phyloP scores from a whole-genome alignment of 225 moss, liverwort and hornwort species.

The Takakia lepidozioides region DNA sequence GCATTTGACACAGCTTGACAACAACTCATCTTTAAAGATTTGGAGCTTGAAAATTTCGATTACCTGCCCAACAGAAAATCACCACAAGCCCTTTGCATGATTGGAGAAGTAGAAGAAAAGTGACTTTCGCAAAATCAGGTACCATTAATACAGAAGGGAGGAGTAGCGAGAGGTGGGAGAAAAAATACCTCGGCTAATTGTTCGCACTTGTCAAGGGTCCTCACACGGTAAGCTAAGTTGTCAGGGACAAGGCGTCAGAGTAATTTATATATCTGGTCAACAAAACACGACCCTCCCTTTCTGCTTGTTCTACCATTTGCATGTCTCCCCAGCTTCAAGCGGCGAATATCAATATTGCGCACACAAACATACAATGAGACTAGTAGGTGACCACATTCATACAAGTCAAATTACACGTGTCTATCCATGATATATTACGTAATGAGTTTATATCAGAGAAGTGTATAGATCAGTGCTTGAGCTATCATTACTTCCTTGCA shows the following conservation, averaged over 20 bases:
- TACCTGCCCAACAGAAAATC: slow-evolving; percentile 23
- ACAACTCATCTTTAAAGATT: slow-evolving; percentile 65
- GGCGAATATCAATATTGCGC: too few relatives aligned
- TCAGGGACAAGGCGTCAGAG: slow-evolving; percentile 72
- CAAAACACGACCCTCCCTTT: slow-evolving; percentile 70
- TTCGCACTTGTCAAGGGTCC: slow-evolving; percentile 73
- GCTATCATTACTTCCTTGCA: too few relatives aligned
- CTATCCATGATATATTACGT: too few relatives aligned
- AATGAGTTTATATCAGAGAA: too few relatives aligned
- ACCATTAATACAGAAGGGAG: background rate
- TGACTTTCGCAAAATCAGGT: background rate
- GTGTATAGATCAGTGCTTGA: too few relatives aligned
- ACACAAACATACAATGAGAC: too few relatives aligned
- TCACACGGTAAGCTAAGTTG: slow-evolving; percentile 72
- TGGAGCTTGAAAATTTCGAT: slow-evolving; percentile 62
- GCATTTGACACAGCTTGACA: slow-evolving; percentile 96
- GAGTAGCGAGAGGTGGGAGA: background rate
- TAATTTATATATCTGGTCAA: slow-evolving; percentile 80
- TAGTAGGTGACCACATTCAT: too few relatives aligned
- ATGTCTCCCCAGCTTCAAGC: slow-evolving; percentile 23
- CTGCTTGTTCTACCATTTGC: slow-evolving; percentile 81
- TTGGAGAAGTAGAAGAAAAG: background rate
- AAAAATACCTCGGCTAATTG: slow-evolving; percentile 76
- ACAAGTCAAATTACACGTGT: too few relatives aligned
- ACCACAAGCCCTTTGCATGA: too few relatives aligned